Base-by-base conservation (phyloP, 2,329 filamentous ascomycete species). In the Pestalotiopsis sp. region DNA sequence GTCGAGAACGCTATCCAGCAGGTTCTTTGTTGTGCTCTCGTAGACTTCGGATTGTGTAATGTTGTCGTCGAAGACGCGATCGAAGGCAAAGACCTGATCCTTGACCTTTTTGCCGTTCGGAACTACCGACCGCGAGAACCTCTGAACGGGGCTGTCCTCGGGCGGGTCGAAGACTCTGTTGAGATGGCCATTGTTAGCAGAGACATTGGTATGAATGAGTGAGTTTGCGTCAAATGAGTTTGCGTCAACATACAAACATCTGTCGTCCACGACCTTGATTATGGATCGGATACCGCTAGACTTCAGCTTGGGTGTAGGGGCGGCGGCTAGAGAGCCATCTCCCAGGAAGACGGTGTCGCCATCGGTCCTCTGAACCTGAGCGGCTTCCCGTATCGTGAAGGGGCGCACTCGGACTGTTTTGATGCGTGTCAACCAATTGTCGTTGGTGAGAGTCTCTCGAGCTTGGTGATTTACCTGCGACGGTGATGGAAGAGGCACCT, bases 41-140 rank as follows among this genome's bases (percentile, higher is more conserved):
- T 98, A 99, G 1, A 99, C 93, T 77, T 99, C 96, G 69, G 89
- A 91, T 77, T 99, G 96, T 6, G 91, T 91, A 20, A 93, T 93
- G 78, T 95, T 97, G 69, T 98, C 95, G 85, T 99, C 96, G 81
- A 99, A 98, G 72, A 99, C 93, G 68, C 93, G 88, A 81, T 99
- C 96, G 82, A 99, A 99, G 65, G 92, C 95, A 75, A 99, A 99
- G 4, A 96, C 96, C 80, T 98, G 95, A 79, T 99, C 97, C 79
- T 99, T 99, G 76, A 96, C 93, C 74, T 94, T 92, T 82, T 97
- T 98, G 68, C 95, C 94, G 67, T 90, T 89, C 1, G 92, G 91
- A 11, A 97, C 88, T 12, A 97, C 91, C 2, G 92, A 94, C 78
- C 91, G 88, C 38, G 92, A 92, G 80, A 98, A 97, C 73, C 92